Evolutionary conservation across 331 rosid species (phyloP).

Genomic region (Erythrophleum ivorense): DNA sequence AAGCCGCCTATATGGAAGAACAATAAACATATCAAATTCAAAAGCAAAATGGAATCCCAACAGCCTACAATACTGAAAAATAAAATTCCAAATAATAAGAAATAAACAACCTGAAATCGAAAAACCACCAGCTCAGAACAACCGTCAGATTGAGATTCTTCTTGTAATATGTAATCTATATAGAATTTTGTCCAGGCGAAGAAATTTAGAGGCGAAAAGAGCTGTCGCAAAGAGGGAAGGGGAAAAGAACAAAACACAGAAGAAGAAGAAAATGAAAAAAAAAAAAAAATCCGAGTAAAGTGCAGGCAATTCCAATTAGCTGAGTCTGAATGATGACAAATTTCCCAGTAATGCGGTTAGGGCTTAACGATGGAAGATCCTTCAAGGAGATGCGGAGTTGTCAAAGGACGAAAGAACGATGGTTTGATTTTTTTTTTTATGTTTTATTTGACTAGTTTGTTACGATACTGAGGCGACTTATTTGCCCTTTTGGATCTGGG

Average conservation of each 20-base stretch:
- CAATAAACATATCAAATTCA: neutral
- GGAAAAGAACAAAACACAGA: neutral
- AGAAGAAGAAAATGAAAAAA: neutral
- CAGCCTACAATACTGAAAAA: neutral
- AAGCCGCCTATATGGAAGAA: neutral
- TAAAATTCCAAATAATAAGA: neutral
- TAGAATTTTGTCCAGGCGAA: neutral
- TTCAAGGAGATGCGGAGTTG: constrained; percentile 46
- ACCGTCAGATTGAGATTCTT: constrained; percentile 37
- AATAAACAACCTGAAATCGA: constrained; percentile 42
- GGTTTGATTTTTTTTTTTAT: neutral
- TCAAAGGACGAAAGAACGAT: neutral
- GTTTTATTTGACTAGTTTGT: neutral
- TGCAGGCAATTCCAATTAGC: neutral
- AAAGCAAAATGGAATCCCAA: neutral
- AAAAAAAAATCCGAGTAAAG: neutral
- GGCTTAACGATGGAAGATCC: constrained; percentile 29
- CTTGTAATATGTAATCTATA: neutral
- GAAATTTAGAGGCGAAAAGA: neutral
- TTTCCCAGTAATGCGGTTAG: neutral
- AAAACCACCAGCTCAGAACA: constrained; percentile 41
- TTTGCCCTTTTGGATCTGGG: neutral
- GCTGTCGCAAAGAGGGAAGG: neutral
- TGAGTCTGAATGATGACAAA: neutral
- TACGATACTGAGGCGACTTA: neutral